Percentiles rank a stretch among this genome's conserved stretches.
Evolutionary conservation across 805 yeast species (phyloP).

Genomic region (Saccharomyces kudriavzevii): DNA sequence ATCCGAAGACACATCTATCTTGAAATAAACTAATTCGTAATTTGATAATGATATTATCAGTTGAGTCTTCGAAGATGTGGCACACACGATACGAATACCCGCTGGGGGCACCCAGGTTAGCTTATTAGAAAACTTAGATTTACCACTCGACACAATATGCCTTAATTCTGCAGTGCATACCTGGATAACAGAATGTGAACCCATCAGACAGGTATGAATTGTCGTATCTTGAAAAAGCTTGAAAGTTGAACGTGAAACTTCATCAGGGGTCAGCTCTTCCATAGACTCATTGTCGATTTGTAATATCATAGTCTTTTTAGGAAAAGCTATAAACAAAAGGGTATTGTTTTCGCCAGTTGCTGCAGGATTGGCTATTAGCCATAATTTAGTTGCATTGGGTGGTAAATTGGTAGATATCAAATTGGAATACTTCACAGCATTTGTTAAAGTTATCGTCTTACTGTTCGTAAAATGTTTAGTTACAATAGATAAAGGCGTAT

Average conservation of each 20-base stretch:
- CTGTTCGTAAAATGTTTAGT: slow-evolving; percentile 23
- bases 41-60: slow-evolving; percentile 64
- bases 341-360: slow-evolving; percentile 26
- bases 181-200: slow-evolving; percentile 57
- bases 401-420: slow-evolving; percentile 76
- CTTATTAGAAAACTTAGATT: slow-evolving; percentile 22
- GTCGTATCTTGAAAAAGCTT: slow-evolving; percentile 45
- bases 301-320: slow-evolving; percentile 18
- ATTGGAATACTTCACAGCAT: slow-evolving; percentile 53
- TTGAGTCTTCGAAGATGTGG: slow-evolving; percentile 60
- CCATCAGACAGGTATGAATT: slow-evolving; percentile 60
- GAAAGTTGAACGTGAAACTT: slow-evolving; percentile 60
- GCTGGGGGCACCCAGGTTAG: slow-evolving; percentile 79
- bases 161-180: slow-evolving; percentile 63
- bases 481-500: slow-evolving; percentile 20
- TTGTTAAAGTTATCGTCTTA: slow-evolving; percentile 38
- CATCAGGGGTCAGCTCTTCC: slow-evolving; percentile 56
- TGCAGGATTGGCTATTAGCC: slow-evolving; percentile 43
- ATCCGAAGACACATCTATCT: slow-evolving; percentile 51
- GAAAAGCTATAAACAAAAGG: slow-evolving; percentile 19
- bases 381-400: slow-evolving; percentile 49
- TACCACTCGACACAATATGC: slow-evolving; percentile 39
- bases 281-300: slow-evolving; percentile 43
- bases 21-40: slow-evolving; percentile 74
- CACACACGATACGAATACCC: slow-evolving; percentile 54